phyloP scores from a whole-genome alignment of 495 filamentous ascomycete genomes.

The Neurospora sp. region DNA sequence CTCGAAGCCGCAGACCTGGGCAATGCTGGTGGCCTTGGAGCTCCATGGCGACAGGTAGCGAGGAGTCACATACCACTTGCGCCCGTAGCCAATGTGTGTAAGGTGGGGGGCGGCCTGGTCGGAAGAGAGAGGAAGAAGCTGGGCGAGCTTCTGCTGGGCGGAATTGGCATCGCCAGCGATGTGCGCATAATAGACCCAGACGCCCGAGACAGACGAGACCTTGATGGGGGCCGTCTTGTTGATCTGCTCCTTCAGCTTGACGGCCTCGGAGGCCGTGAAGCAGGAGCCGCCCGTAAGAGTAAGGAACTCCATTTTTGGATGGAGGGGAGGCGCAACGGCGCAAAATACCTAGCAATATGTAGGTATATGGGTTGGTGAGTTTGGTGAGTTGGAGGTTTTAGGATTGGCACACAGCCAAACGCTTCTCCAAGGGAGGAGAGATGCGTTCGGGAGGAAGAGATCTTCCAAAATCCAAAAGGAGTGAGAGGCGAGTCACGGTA shows the following conservation, averaged over 20 bases:
- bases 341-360: background rate
- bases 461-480: background rate
- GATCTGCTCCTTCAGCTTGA: constrained; percentile 39
- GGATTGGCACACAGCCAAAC: constrained; percentile 4
- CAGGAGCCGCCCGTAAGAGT: constrained; percentile 39
- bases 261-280: constrained; percentile 40
- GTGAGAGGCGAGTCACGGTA: background rate
- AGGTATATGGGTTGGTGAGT: background rate
- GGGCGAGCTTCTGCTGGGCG: constrained; percentile 26
- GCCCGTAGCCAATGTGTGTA: constrained; percentile 22
- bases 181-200: constrained; percentile 43
- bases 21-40: constrained; percentile 88
- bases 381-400: background rate
- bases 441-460: background rate
- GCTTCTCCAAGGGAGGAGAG: background rate
- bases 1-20: constrained; percentile 78
- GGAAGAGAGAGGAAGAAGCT: constrained; percentile 30
- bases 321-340: background rate
- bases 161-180: constrained; percentile 24
- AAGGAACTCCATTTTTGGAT: constrained; percentile 17
- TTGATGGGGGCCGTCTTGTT: constrained; percentile 32
- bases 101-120: constrained; percentile 7
- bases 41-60: constrained; percentile 96
- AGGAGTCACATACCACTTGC: constrained; percentile 58
- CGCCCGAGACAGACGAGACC: constrained; percentile 33